phyloP scores from a whole-genome alignment of 192 early-diverging fungal genomes.

The Backusella morwellensis region DNA sequence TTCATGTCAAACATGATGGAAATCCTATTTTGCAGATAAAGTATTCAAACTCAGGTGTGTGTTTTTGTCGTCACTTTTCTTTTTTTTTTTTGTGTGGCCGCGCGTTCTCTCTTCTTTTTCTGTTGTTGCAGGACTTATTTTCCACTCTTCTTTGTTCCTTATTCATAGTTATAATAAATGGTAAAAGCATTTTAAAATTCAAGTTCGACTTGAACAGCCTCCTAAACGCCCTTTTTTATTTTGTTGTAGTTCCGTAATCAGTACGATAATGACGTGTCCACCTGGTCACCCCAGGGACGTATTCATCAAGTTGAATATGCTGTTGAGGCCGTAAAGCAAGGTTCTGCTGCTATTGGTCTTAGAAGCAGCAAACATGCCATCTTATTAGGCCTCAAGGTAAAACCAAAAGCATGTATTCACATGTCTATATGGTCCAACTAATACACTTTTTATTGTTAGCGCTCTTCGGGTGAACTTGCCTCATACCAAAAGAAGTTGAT shows the following conservation, averaged over 20 bases:
- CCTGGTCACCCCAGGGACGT: constrained; percentile 97
- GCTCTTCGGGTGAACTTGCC: constrained; percentile 92
- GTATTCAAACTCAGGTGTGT: not conserved
- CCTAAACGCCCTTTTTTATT: constrained; percentile 37
- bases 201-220: too few relatives aligned
- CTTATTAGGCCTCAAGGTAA: constrained; percentile 85
- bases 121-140: not conserved
- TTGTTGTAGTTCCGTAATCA: constrained; percentile 79
- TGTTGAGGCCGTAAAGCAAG: constrained; percentile 98
- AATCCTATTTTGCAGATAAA: too few relatives aligned
- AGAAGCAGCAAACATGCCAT: constrained; percentile 83
- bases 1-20: not conserved
- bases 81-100: not conserved
- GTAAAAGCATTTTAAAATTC: not conserved
- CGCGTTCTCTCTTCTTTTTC: not conserved
- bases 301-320: constrained; percentile 99
- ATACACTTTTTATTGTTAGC: constrained; percentile 39
- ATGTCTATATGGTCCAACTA: constrained; percentile 28
- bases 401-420: constrained; percentile 94
- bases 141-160: not conserved
- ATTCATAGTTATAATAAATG: not conserved
- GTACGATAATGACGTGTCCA: constrained; percentile 97
- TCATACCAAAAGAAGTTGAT: constrained; percentile 98
- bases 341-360: constrained; percentile 93
- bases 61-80: not conserved